These are phyloP conservation scores for Aegilops umbellulata DNA, from an alignment of 176 grass and related monocot species.

Conservation along the genomic window DNA sequence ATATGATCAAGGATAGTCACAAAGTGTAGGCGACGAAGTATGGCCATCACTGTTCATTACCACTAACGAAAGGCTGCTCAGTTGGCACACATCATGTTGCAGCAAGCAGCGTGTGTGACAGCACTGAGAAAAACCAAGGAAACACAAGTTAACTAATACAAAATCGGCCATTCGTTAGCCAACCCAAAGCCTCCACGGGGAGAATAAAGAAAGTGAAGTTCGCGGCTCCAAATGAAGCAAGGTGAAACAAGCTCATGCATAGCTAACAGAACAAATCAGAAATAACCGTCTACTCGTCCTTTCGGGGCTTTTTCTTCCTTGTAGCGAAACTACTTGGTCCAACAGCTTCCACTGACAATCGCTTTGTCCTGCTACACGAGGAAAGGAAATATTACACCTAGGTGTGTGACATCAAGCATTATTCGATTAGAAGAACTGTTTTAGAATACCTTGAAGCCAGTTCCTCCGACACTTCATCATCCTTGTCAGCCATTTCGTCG, in stretches of 20 bases:
- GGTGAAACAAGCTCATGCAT: background rate
- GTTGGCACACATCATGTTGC: background rate
- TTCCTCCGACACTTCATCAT: constrained; percentile 59
- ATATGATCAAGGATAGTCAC: background rate
- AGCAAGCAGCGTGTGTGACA: background rate
- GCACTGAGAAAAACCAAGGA: background rate
- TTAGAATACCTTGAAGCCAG: constrained; percentile 62
- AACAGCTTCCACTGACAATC: constrained; percentile 63
- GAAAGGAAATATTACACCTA: background rate
- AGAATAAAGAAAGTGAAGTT: background rate
- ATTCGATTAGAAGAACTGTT: background rate
- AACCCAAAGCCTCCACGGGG: background rate
- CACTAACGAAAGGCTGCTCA: background rate
- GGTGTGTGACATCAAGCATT: background rate
- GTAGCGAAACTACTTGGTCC: constrained; percentile 94
- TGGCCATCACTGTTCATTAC: background rate
- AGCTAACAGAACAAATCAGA: background rate
- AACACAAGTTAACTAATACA: background rate
- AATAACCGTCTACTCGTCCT: constrained; percentile 4
- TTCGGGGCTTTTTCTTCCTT: constrained; percentile 91
- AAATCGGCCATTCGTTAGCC: background rate
- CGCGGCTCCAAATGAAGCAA: background rate
- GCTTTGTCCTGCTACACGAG: constrained; percentile 64
- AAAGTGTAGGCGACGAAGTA: too few species aligned
- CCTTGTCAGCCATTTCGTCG: constrained; percentile 29